A percentile compares a stretch with the other conserved stretches of the same genome.
Evolutionary conservation across 352 stramenopile genomes (phyloP).

Genomic region (Salisapilia sapeloensis): DNA sequence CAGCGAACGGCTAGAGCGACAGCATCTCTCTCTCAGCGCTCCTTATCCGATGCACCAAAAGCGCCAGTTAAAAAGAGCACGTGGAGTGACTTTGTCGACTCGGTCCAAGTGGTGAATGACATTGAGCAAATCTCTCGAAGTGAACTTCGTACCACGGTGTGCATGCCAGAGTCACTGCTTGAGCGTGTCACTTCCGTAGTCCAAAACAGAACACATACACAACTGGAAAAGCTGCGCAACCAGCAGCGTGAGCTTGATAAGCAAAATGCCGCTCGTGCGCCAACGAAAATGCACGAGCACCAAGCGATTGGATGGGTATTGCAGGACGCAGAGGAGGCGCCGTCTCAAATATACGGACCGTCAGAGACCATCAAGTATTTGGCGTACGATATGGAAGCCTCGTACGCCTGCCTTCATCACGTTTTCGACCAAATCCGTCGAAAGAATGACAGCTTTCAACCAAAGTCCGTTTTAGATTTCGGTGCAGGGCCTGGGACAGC

Average conservation of each 20-base stretch:
- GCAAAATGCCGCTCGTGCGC: constrained; percentile 25
- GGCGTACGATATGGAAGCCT: constrained; percentile 52
- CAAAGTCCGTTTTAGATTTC: constrained; percentile 60
- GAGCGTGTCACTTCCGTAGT: constrained; percentile 35
- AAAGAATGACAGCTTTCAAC: constrained; percentile 29
- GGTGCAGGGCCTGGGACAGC: constrained; percentile 53
- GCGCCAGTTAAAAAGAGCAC: too few species aligned
- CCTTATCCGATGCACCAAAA: too few species aligned
- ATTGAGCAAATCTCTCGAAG: constrained; percentile 48
- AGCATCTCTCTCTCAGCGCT: too few species aligned
- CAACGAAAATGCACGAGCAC: constrained; percentile 58
- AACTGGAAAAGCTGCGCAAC: constrained; percentile 50
- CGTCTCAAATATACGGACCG: constrained; percentile 46
- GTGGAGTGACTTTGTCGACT: constrained; percentile 15
- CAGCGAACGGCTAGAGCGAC: too few species aligned
- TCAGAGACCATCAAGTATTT: constrained; percentile 58
- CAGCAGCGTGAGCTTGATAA: constrained; percentile 25
- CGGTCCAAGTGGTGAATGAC: constrained; percentile 24
- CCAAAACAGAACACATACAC: constrained; percentile 54
- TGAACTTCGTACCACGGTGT: constrained; percentile 40
- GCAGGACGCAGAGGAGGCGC: constrained; percentile 42
- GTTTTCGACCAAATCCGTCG: constrained; percentile 48
- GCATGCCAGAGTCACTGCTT: constrained; percentile 56
- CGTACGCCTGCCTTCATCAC: constrained; percentile 48
- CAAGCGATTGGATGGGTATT: constrained; percentile 62